Conservation (phyloP, 345 rosid species). For the Physaria fendleri region DNA sequence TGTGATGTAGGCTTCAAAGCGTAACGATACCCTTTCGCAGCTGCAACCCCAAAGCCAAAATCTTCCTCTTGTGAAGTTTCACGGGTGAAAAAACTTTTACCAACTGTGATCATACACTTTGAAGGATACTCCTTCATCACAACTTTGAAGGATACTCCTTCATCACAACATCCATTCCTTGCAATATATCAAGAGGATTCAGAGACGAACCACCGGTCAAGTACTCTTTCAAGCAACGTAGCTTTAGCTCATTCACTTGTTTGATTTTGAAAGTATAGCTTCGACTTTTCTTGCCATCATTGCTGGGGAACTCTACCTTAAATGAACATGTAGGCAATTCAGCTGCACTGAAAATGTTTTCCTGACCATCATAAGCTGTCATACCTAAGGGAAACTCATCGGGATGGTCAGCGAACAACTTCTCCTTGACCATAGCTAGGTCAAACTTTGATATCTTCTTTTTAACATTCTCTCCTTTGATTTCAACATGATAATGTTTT, state of each 20-base stretch:
- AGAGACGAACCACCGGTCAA: slow-evolving; percentile 25
- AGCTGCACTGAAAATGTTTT: slow-evolving; percentile 66
- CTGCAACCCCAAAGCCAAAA: slow-evolving; percentile 52
- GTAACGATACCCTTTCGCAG: slow-evolving; percentile 61
- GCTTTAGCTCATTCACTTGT: slow-evolving; percentile 57
- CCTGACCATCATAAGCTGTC: slow-evolving; percentile 84
- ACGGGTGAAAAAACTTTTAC: slow-evolving; percentile 48
- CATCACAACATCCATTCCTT: slow-evolving; percentile 87
- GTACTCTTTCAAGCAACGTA: slow-evolving; percentile 53
- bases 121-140: slow-evolving; percentile 87
- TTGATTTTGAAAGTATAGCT: slow-evolving; percentile 40
- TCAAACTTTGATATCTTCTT: slow-evolving; percentile 38
- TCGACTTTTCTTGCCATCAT: slow-evolving; percentile 35
- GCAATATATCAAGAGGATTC: slow-evolving; percentile 68
- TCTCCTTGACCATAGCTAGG: slow-evolving; percentile 45
- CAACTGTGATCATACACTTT: slow-evolving; percentile 49
- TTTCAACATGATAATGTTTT: slow-evolving; percentile 58
- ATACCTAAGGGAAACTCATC: slow-evolving; percentile 39
- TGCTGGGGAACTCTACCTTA: slow-evolving; percentile 36
- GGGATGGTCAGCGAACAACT: slow-evolving; percentile 43
- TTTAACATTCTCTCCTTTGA: slow-evolving; percentile 32
- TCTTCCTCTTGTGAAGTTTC: slow-evolving; percentile 26
- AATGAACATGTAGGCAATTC: slow-evolving; percentile 40
- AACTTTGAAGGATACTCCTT: slow-evolving; percentile 71
- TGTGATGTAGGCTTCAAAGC: slow-evolving; percentile 71